Evolutionary conservation across 192 early-diverging fungal species (phyloP), one percentile per base, ranked within the genome.

Genomic region (Coemansia sp.): DNA sequence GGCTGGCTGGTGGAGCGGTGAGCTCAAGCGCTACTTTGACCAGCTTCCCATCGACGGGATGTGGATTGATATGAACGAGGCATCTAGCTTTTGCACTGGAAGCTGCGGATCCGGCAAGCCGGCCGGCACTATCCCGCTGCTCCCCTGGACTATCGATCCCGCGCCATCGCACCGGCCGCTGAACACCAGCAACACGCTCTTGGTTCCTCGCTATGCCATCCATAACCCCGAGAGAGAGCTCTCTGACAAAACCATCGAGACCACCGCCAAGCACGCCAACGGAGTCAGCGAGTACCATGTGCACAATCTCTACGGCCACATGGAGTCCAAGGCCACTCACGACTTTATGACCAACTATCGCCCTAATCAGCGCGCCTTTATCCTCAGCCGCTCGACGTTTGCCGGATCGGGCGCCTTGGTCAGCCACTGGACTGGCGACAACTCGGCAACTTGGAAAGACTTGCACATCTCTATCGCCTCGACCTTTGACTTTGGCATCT

Each of bases 31-130:
- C 24, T 79, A 60, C 36, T 64, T 73, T 62, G 71, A 67, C 43
- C 27, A 53, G 40, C 71, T 79, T 8, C 64, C 76, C 1, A 80
- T 88, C 19, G 88, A 87, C 59, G 78, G 85, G 41, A 71, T 89
- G 32, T 90, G 89, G 89, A 87, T 90, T 35, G 89, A 90, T 61
- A 90, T 90, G 89, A 90, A 90, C 71, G 89, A 89, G 67, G 79
- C 88, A 1, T 74, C 82, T 11, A 87, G 76, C 62, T 90, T 90
- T 57, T 90, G 89, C 66, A 74, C 79, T n/a, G 89, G 89, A 8
- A 63, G 76, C 25, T 89, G 88, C 20, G 79, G 82, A 40, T 61
- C 76, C 3, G 67, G 72, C 1, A 65, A 65, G 35, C 63, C 58
- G 7, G 64, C 70, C 8, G 60, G 40, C 27, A 60, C 54, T 20